Percentiles rank a stretch among this genome's conserved stretches.
Evolutionary conservation across 306 rosid species (phyloP).

Genomic region (Quercus variabilis): DNA sequence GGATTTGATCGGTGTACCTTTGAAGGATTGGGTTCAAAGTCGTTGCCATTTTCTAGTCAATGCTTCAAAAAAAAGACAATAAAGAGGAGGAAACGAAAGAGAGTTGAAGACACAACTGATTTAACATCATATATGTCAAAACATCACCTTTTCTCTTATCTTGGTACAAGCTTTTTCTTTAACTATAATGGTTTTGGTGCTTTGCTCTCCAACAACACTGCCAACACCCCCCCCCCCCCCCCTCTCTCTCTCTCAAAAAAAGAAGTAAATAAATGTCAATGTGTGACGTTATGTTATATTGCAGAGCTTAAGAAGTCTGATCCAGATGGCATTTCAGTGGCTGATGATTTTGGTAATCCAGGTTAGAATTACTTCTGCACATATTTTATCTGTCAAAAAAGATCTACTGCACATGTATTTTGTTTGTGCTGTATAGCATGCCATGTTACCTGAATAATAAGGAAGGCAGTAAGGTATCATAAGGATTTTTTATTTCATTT

Average conservation of each 20-base stretch:
- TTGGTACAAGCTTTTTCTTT: slow-evolving; percentile 46
- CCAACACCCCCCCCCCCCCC: neutral
- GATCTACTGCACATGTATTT: neutral
- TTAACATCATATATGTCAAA: slow-evolving; percentile 63
- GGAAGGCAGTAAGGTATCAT: neutral
- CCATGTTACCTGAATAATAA: slow-evolving; percentile 10
- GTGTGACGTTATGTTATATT: slow-evolving; percentile 25
- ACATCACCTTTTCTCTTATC: slow-evolving; percentile 70
- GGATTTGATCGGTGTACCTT: slow-evolving; percentile 30
- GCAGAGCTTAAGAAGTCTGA: slow-evolving; percentile 73
- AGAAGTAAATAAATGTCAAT: slow-evolving; percentile 6
- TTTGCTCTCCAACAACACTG: slow-evolving; percentile 21
- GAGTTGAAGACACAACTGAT: slow-evolving; percentile 66
- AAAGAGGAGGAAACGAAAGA: slow-evolving; percentile 76
- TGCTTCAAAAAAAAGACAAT: slow-evolving; percentile 32
- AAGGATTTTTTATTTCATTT: neutral
- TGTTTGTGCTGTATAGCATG: slow-evolving; percentile 16
- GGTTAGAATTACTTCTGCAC: slow-evolving; percentile 45
- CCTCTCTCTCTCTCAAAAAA: neutral
- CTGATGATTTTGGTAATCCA: slow-evolving; percentile 54
- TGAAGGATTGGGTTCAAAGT: slow-evolving; percentile 59
- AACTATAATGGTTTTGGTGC: neutral
- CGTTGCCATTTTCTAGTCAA: slow-evolving; percentile 55
- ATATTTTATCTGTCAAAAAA: neutral
- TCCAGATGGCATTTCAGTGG: slow-evolving; percentile 44